These are phyloP conservation scores for Chenopodium formosanum DNA, from an alignment of 148 eudicot species.

Conservation along the genomic window DNA sequence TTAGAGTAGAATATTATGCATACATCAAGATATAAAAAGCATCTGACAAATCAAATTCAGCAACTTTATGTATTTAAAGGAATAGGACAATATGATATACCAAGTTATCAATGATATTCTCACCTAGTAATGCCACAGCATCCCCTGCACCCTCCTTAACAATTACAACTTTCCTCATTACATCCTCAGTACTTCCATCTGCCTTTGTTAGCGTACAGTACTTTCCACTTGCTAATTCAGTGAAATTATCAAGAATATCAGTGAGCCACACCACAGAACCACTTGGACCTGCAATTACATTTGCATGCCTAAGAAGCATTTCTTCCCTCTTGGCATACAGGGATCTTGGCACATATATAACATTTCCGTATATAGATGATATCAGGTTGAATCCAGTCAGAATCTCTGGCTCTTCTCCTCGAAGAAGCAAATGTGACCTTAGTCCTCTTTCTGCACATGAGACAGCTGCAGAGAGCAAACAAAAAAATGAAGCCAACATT, in stretches of 20 bases:
- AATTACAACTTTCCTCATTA: constrained; percentile 51
- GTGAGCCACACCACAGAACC: constrained; percentile 55
- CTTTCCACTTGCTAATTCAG: constrained; percentile 18
- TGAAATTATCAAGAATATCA: constrained; percentile 51
- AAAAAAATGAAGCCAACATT: background rate
- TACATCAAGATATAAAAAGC: too few relatives aligned
- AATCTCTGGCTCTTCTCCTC: constrained; percentile 88
- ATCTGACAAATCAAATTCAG: background rate
- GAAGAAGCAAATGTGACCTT: constrained; percentile 77
- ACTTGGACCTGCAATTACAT: constrained; percentile 46
- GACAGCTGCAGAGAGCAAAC: constrained; percentile 58
- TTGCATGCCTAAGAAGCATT: constrained; percentile 68
- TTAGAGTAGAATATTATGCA: too few relatives aligned
- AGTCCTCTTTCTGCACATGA: constrained; percentile 89
- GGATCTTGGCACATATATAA: constrained; percentile 73
- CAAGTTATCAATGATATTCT: constrained; percentile 6
- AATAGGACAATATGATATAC: background rate
- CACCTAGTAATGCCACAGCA: constrained; percentile 74
- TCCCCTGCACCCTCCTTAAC: constrained; percentile 96
- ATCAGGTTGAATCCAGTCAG: constrained; percentile 78
- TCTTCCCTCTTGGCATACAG: constrained; percentile 74
- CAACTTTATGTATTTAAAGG: background rate
- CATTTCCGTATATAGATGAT: constrained; percentile 72
- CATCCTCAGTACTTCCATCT: constrained; percentile 25
- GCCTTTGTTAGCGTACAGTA: constrained; percentile 15